A percentile compares a stretch with the other conserved stretches of the same genome.
Conservation (phyloP, 1,284 basidiomycete genomes). For the Microbotryum saponariae region DNA sequence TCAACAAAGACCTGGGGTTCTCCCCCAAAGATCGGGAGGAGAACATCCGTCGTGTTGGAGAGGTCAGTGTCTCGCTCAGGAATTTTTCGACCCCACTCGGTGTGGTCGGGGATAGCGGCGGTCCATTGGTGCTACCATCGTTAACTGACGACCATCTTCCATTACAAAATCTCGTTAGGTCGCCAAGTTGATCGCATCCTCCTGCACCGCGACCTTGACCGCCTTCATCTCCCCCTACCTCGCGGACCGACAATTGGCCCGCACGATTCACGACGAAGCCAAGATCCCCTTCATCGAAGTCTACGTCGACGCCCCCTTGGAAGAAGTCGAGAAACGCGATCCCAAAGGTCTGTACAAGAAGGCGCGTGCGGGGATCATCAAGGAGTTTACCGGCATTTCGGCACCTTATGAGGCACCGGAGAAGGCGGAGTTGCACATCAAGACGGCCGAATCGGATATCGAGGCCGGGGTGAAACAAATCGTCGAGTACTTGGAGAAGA, state of each 20-base stretch:
- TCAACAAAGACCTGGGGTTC: constrained; percentile 98
- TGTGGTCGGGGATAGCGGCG: background rate
- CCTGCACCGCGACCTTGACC: constrained; percentile 76
- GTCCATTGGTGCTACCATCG: background rate
- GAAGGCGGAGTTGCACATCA: constrained; percentile 84
- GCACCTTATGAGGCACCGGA: constrained; percentile 91
- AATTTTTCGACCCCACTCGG: background rate
- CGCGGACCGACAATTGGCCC: constrained; percentile 74
- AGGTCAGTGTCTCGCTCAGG: constrained; percentile 50
- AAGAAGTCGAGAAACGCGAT: constrained; percentile 82
- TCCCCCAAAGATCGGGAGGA: constrained; percentile 90
- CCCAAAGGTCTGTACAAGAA: constrained; percentile 98
- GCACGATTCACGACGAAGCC: constrained; percentile 66
- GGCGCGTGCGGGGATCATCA: constrained; percentile 90
- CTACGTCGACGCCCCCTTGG: constrained; percentile 84
- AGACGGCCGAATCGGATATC: constrained; percentile 73
- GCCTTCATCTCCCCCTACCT: constrained; percentile 97
- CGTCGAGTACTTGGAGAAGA: constrained; percentile 65
- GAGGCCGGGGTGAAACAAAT: constrained; percentile 72
- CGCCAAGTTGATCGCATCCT: constrained; percentile 85
- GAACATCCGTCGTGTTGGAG: constrained; percentile 95
- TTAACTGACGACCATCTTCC: no score
- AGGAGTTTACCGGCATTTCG: constrained; percentile 97
- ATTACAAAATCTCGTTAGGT: constrained; percentile 47
- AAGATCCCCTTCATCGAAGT: constrained; percentile 84